Evolutionary conservation across 2,329 filamentous ascomycete species (phyloP).

Genomic region (Scorias spongiosa): DNA sequence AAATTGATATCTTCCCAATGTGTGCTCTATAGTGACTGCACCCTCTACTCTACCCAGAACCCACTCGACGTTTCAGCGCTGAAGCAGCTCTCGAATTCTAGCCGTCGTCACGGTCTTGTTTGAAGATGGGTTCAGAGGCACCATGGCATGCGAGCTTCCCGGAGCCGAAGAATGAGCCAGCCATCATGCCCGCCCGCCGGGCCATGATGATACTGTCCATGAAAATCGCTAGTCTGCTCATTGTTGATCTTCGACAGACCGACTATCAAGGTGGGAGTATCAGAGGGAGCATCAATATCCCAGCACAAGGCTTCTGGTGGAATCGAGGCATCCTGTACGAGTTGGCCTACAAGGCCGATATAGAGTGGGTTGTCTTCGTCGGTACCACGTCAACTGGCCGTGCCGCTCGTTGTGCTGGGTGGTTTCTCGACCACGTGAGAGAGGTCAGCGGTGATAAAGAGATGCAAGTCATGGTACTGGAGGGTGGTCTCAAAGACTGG

Average conservation of each 20-base stretch:
- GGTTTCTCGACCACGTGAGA: slow-evolving; percentile 22
- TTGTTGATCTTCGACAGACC: slow-evolving; percentile 31
- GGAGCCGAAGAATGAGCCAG: slow-evolving; percentile 22
- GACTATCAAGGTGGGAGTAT: slow-evolving; percentile 33
- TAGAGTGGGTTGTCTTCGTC: slow-evolving; percentile 32
- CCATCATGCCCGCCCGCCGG: slow-evolving; percentile 23
- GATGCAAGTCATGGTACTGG: slow-evolving; percentile 27
- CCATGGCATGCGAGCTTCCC: slow-evolving; percentile 30
- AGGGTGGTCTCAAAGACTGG: slow-evolving; percentile 31
- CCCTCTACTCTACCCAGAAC: no score
- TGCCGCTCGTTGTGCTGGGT: slow-evolving; percentile 20
- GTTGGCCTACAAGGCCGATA: slow-evolving; percentile 28
- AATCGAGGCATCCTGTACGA: slow-evolving; percentile 28
- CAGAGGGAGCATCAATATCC: slow-evolving; percentile 31
- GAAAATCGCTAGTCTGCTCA: slow-evolving; percentile 23
- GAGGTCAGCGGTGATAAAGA: slow-evolving; percentile 20
- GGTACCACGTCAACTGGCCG: slow-evolving; percentile 24
- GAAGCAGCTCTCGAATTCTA: no score
- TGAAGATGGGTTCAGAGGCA: not conserved
- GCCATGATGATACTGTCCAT: slow-evolving; percentile 22
- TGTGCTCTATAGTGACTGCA: no score
- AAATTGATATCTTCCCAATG: no score
- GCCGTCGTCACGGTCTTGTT: no score
- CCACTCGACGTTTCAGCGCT: no score
- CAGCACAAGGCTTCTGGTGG: slow-evolving; percentile 33